Evolutionary conservation across 306 rosid genomes (phyloP).

Genomic region (Argentina anserina): DNA sequence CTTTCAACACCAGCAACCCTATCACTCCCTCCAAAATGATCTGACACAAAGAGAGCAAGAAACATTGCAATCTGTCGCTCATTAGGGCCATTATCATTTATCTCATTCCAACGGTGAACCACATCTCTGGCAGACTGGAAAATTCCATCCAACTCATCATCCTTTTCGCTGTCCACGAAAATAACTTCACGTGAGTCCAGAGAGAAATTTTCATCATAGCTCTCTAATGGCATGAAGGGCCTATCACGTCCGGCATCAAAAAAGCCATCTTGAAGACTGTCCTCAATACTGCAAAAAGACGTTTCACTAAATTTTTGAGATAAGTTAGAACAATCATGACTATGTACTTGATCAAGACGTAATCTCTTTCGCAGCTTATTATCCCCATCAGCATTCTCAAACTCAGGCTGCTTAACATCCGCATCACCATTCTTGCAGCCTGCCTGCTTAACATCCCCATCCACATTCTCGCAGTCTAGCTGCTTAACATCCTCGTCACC

Average conservation of each 20-base stretch:
- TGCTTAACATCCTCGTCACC: slow-evolving; percentile 16
- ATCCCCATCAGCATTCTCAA: slow-evolving; percentile 53
- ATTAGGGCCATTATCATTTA: slow-evolving; percentile 46
- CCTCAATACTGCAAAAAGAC: slow-evolving; percentile 75
- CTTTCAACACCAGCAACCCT: slow-evolving; percentile 65
- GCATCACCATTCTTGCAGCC: slow-evolving; percentile 36
- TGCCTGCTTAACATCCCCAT: neutral
- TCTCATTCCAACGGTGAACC: slow-evolving; percentile 50
- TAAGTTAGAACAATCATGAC: slow-evolving; percentile 39
- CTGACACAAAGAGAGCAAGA: slow-evolving; percentile 92
- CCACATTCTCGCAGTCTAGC: slow-evolving; percentile 45
- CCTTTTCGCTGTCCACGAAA: slow-evolving; percentile 69
- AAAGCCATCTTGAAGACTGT: slow-evolving; percentile 80
- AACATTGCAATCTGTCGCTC: slow-evolving; percentile 60
- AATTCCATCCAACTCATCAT: slow-evolving; percentile 82
- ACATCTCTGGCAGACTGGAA: slow-evolving; percentile 62
- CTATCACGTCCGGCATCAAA: slow-evolving; percentile 97
- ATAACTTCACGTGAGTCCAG: slow-evolving; percentile 89
- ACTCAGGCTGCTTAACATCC: neutral
- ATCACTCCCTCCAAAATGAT: slow-evolving; percentile 97
- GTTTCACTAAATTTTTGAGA: slow-evolving; percentile 48
- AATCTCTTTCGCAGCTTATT: neutral
- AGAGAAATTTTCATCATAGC: slow-evolving; percentile 61
- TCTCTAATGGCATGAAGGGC: slow-evolving; percentile 77
- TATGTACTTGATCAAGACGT: neutral